phyloP scores from a whole-genome alignment of 306 rosid genomes.

The Benincasa hispida region DNA sequence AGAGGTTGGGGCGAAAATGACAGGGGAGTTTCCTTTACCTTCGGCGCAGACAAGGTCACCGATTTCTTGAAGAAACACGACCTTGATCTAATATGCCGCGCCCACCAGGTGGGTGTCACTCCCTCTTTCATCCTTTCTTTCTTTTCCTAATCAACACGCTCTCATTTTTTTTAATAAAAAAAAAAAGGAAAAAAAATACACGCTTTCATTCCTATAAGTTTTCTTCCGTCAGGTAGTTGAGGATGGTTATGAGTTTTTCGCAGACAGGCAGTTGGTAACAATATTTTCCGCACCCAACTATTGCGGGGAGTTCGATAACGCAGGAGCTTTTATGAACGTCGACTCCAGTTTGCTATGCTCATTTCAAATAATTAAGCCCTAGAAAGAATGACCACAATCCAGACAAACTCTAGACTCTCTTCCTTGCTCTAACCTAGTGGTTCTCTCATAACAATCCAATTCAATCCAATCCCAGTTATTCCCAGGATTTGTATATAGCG shows the following conservation, averaged over 20 bases:
- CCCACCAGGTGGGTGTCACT: constrained; percentile 47
- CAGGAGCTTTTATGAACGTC: constrained; percentile 83
- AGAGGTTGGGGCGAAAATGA: constrained; percentile 92
- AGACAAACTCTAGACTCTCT: background rate
- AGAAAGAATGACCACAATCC: constrained; percentile 6
- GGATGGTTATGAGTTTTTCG: constrained; percentile 89
- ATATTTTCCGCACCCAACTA: constrained; percentile 89
- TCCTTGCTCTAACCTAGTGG: background rate
- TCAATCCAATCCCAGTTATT: background rate
- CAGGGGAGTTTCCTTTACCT: constrained; percentile 83
- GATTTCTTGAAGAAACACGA: constrained; percentile 77
- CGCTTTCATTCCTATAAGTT: background rate
- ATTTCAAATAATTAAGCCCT: constrained; percentile 79
- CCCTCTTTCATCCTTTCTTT: background rate
- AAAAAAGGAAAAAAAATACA: too few relatives aligned
- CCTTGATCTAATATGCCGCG: constrained; percentile 77
- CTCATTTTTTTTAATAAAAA: too few relatives aligned
- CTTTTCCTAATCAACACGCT: background rate
- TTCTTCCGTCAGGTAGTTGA: constrained; percentile 57
- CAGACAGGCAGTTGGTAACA: constrained; percentile 77
- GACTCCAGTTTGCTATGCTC: constrained; percentile 73
- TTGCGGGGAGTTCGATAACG: constrained; percentile 90
- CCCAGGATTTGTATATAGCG: background rate
- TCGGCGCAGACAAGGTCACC: constrained; percentile 61
- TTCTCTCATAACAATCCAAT: background rate